phyloP scores from a whole-genome alignment of 306 rosid genomes.

The Prunus fruticosa region DNA sequence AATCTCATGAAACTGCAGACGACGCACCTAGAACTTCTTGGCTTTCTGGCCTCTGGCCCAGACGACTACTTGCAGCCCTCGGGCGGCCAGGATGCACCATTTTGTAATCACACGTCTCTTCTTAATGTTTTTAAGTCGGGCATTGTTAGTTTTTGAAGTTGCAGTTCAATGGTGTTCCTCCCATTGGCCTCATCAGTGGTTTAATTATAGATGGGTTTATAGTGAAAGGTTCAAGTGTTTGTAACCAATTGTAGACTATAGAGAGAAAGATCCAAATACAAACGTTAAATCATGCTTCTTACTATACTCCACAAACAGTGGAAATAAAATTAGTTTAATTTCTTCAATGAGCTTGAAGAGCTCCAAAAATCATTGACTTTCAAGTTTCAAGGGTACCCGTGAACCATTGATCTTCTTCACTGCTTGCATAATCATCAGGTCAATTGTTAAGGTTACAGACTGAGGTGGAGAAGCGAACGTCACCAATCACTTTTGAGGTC shows the following conservation, averaged over 20 bases:
- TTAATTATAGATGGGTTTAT: background rate
- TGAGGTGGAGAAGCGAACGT: background rate
- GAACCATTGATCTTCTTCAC: background rate
- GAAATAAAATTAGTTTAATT: background rate
- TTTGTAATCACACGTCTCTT: constrained; percentile 30
- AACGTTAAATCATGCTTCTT: background rate
- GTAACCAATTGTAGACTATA: background rate
- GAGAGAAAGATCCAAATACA: background rate
- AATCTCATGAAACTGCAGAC: constrained; percentile 43
- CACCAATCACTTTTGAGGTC: background rate
- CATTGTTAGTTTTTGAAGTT: no score
- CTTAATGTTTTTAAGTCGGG: background rate
- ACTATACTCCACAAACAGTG: background rate
- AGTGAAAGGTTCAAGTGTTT: background rate
- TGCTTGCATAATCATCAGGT: background rate
- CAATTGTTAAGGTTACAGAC: background rate
- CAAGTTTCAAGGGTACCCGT: background rate
- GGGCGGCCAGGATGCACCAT: constrained; percentile 66
- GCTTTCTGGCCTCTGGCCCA: constrained; percentile 68
- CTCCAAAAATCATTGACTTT: background rate
- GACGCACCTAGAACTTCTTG: constrained; percentile 39
- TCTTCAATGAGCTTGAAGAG: background rate
- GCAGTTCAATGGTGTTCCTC: background rate
- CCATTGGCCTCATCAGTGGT: background rate
- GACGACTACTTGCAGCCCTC: constrained; percentile 53